These are phyloP conservation scores for Musa itinerans DNA, from an alignment of 176 grass and related monocot genomes.

Conservation along the genomic window DNA sequence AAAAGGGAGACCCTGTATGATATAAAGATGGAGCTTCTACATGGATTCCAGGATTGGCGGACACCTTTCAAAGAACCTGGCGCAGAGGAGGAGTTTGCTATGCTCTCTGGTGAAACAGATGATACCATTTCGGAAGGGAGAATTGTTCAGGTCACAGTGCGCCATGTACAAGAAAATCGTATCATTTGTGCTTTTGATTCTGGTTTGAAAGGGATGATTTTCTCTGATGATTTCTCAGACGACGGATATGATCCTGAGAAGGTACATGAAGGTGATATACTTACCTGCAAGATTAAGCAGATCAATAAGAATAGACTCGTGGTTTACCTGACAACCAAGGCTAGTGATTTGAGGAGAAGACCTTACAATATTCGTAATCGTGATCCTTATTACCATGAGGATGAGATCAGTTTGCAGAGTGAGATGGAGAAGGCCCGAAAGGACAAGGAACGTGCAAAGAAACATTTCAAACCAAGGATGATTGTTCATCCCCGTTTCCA, in stretches of 20 bases:
- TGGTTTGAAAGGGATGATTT: slow-evolving; percentile 84
- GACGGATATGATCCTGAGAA: slow-evolving; percentile 52
- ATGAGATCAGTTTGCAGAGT: slow-evolving; percentile 38
- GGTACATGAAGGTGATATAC: slow-evolving; percentile 78
- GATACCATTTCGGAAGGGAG: slow-evolving; percentile 86
- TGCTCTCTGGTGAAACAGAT: slow-evolving; percentile 96
- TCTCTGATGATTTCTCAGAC: slow-evolving; percentile 74
- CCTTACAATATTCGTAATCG: slow-evolving; percentile 38
- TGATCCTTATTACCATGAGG: slow-evolving; percentile 79
- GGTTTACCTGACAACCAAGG: slow-evolving; percentile 73
- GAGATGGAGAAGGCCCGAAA: slow-evolving; percentile 59
- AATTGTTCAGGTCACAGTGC: slow-evolving; percentile 88
- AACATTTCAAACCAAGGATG: slow-evolving; percentile 92
- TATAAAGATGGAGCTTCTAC: slow-evolving; percentile 43
- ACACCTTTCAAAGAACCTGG: slow-evolving; percentile 49
- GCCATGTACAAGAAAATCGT: slow-evolving; percentile 68
- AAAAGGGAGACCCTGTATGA: slow-evolving; percentile 54
- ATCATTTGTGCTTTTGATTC: slow-evolving; percentile 88
- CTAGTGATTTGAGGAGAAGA: slow-evolving; percentile 52
- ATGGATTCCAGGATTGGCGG: slow-evolving; percentile 68
- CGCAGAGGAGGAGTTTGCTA: slow-evolving; percentile 81
- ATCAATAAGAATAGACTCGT: slow-evolving; percentile 74
- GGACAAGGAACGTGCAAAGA: slow-evolving; percentile 80
- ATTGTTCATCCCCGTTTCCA: slow-evolving; percentile 98
- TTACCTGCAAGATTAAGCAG: slow-evolving; percentile 80